Percentiles rank a stretch among this genome's conserved stretches.
Conservation (phyloP, 352 stramenopile genomes). For the Globisporangium megalacanthum region DNA sequence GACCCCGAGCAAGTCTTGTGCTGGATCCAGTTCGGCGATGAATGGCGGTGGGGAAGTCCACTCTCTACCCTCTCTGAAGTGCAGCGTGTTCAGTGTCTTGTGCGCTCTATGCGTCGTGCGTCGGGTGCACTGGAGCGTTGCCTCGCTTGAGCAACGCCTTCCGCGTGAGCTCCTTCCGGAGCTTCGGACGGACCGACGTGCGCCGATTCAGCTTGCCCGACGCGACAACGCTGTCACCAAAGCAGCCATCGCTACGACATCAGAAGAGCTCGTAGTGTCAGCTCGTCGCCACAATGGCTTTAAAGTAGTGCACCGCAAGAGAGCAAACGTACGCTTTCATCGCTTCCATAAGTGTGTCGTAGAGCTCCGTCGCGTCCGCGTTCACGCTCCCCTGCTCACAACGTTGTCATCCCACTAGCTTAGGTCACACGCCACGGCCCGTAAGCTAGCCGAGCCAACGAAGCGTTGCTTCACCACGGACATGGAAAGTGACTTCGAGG, state of each 20-base stretch:
- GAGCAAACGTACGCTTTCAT: slow-evolving; percentile 29
- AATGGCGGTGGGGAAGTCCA: neutral
- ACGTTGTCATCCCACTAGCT: neutral
- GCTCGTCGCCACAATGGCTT: neutral
- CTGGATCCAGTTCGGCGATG: neutral
- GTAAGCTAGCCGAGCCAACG: neutral
- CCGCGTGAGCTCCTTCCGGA: slow-evolving; percentile 23
- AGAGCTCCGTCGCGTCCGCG: slow-evolving; percentile 24
- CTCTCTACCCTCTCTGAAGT: too few species aligned
- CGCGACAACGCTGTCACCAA: slow-evolving; percentile 39
- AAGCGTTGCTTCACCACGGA: slow-evolving; percentile 9
- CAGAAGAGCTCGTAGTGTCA: neutral
- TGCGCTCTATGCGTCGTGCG: slow-evolving; percentile 14
- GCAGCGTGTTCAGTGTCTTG: too few species aligned
- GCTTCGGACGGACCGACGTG: slow-evolving; percentile 13
- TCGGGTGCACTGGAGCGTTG: slow-evolving; percentile 40
- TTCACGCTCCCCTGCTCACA: slow-evolving; percentile 26
- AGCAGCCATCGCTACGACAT: slow-evolving; percentile 37
- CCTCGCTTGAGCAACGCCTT: slow-evolving; percentile 24
- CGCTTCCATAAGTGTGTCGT: slow-evolving; percentile 34
- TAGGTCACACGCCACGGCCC: neutral
- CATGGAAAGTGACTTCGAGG: slow-evolving; percentile 52
- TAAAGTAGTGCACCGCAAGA: neutral
- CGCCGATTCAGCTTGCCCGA: slow-evolving; percentile 34
- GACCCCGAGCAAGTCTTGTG: neutral